Conservation (phyloP, 352 stramenopile species). For the Globisporangium middletonii region DNA sequence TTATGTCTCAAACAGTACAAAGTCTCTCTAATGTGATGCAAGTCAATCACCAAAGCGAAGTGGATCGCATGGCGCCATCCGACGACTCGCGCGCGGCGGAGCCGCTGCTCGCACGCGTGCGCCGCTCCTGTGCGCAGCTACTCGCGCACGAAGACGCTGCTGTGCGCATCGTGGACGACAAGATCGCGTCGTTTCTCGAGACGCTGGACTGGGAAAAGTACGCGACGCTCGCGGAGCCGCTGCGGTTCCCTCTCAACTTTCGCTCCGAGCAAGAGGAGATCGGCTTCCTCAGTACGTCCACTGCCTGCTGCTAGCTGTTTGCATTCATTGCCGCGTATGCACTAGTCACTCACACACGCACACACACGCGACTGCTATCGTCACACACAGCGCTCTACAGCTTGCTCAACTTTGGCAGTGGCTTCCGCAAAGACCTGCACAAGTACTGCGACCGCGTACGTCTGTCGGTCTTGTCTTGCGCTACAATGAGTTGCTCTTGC, state of each 20-base stretch:
- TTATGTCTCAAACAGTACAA: too few relatives aligned
- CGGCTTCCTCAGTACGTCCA: constrained; percentile 64
- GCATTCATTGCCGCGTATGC: not conserved
- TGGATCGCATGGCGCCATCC: constrained; percentile 22
- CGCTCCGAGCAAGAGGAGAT: constrained; percentile 63
- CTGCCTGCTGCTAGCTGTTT: not conserved
- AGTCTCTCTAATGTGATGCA: not conserved
- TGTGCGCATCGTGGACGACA: constrained; percentile 47
- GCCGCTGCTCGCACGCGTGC: constrained; percentile 35
- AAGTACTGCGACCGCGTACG: constrained; percentile 55
- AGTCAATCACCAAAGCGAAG: not conserved
- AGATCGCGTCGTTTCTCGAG: constrained; percentile 39
- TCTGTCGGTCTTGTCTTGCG: too few relatives aligned
- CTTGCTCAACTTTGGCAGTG: constrained; percentile 77
- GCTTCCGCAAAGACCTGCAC: constrained; percentile 74
- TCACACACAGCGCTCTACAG: constrained; percentile 39
- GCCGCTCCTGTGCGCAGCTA: constrained; percentile 41
- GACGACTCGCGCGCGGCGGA: constrained; percentile 3
- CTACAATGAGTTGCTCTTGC: too few relatives aligned
- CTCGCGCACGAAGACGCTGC: constrained; percentile 33
- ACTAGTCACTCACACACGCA: not conserved
- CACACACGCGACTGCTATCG: not conserved
- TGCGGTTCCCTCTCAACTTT: constrained; percentile 76
- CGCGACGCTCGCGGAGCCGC: constrained; percentile 29
- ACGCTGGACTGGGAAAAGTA: constrained; percentile 51